Percentiles rank a stretch among this genome's conserved stretches.
These are phyloP conservation scores for Daldinia vernicosa DNA, from an alignment of 495 filamentous ascomycete genomes.

Conservation along the genomic window DNA sequence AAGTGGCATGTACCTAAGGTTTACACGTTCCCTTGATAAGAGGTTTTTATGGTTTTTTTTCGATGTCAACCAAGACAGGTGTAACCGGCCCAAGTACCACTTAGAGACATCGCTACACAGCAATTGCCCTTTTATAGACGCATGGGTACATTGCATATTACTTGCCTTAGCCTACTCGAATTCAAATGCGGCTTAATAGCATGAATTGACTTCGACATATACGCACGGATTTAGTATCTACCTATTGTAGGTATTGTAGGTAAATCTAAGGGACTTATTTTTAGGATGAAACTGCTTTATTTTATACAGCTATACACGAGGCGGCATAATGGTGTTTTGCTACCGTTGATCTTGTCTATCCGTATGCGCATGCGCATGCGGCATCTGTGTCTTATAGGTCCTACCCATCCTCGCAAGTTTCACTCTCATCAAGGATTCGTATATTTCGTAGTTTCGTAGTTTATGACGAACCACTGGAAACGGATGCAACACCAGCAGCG, in stretches of 20 bases:
- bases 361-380: constrained; percentile 24
- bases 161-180: not conserved
- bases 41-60: too few relatives aligned
- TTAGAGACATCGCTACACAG: too few relatives aligned
- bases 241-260: not conserved
- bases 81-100: too few relatives aligned
- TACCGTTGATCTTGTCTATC: constrained; percentile 30
- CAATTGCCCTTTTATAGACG: not conserved
- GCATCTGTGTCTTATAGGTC: constrained; percentile 2
- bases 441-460: constrained; percentile 27
- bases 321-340: constrained; percentile 18
- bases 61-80: too few relatives aligned
- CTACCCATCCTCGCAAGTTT: constrained; percentile 23
- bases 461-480: constrained; percentile 42
- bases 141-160: not conserved
- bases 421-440: constrained; percentile 1
- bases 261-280: not conserved
- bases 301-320: constrained; percentile 48
- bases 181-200: not conserved
- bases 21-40: too few relatives aligned
- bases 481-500: constrained; percentile 63
- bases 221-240: not conserved
- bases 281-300: constrained; percentile 21
- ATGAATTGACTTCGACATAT: not conserved
- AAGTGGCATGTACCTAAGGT: too few relatives aligned